Evolutionary conservation across 495 filamentous ascomycete species (phyloP), one percentile per base, ranked within the genome.

Genomic region (Aspergillus haitiensis): DNA sequence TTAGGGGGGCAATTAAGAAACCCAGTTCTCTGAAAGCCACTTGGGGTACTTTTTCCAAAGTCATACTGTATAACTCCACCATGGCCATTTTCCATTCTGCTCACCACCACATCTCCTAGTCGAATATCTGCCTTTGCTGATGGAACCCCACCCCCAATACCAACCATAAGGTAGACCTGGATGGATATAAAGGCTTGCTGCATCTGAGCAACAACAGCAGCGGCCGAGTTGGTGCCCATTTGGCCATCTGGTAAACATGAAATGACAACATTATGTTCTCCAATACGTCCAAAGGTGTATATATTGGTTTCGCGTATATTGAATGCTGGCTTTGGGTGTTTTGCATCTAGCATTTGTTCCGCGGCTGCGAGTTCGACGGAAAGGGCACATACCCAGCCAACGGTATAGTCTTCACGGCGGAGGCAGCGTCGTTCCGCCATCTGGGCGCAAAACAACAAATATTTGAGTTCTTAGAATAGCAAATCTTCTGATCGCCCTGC

Each of bases 41-140:
- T 65, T 1, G 45, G 32, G 13, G 64, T 13, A 10, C 65, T 59
- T 39, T 79, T 81, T 6, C 75, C 78, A 46, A 68, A 70, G 50
- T 75, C 70, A 60, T 72, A 75, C 47, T 76, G 73, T 4, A 76
- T 40, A 2, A 69, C 73, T 2, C 73, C 73, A 9, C 64, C 63
- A 54, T 56, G 44, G 2, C 13, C 31, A 2, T 44, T 45, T 13
- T 21, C 55, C 1, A 67, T 67, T 4, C 56, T 46, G 35, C 72
- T 74, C 34, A 75, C 68, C 2, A 75, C 70, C 7, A 77, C 58
- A 66, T 75, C 70, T 6, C 74, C 72, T 0, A 77, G 64, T 11
- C 71, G 62, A 36, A 75, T 69, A 65, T 72, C 67, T 12, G 62
- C 45, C 31, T 39, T 52, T 31, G 47, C 60, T 18, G 46, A 33